Conservation (phyloP, 352 stramenopile genomes). For the Globisporangium takayamanum region DNA sequence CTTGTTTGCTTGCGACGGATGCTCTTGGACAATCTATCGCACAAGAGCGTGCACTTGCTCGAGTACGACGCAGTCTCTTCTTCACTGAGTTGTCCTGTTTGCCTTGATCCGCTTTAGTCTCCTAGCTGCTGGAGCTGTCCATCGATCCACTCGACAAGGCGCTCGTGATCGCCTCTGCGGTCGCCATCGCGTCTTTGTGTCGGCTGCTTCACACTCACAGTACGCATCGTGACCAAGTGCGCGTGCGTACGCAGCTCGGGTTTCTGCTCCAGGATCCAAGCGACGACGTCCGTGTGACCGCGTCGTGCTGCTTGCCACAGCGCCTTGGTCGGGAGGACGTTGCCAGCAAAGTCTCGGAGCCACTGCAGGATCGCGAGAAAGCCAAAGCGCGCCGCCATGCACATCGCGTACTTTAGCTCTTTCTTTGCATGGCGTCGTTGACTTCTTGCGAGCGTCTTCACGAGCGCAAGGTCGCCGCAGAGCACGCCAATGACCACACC, state of each 20-base stretch:
- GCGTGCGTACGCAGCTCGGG: not conserved
- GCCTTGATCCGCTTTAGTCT: not conserved
- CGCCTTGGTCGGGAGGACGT: not conserved
- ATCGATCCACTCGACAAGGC: not conserved
- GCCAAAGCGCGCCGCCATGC: conserved; percentile 6
- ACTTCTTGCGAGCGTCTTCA: not conserved
- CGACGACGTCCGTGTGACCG: conserved; percentile 1
- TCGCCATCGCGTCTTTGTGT: not conserved
- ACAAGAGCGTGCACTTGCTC: too few species aligned
- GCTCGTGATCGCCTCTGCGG: not conserved
- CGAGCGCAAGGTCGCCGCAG: conserved; percentile 1
- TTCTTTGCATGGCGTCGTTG: not conserved
- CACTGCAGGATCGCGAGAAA: conserved; percentile 4
- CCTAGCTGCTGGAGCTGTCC: not conserved
- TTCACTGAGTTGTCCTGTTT: not conserved
- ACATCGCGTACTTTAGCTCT: conserved; percentile 11
- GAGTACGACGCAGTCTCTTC: too few species aligned
- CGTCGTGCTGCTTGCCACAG: conserved; percentile 7
- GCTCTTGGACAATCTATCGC: too few species aligned
- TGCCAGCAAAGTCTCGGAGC: not conserved
- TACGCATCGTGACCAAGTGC: conserved; percentile 1
- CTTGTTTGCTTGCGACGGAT: too few species aligned
- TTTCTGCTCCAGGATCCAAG: conserved; percentile 2
- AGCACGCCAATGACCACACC: conserved; percentile 5
- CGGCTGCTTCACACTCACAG: not conserved